A percentile compares a stretch with the other conserved stretches of the same genome.
phyloP scores from a whole-genome alignment of 306 rosid genomes.

The Erythrophleum fordii region DNA sequence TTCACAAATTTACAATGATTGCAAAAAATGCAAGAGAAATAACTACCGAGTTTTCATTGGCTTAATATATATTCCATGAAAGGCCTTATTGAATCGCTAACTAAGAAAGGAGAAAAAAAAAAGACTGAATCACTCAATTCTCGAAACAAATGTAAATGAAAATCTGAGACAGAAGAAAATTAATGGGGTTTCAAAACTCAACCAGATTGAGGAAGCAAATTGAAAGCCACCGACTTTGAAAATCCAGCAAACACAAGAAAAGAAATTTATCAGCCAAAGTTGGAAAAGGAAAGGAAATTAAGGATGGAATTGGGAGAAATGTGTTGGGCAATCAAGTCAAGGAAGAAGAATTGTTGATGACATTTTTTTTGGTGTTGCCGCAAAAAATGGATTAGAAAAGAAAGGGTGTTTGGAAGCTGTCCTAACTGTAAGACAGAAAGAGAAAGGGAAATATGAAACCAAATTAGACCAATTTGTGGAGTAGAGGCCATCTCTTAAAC shows the following conservation, averaged over 20 bases:
- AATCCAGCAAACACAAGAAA: conserved; percentile 25
- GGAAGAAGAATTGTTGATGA: conserved; percentile 39
- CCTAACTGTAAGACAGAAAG: conserved; percentile 2
- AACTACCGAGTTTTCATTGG: conserved; percentile 14
- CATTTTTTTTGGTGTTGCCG: conserved; percentile 47
- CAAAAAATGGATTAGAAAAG: conserved; percentile 40
- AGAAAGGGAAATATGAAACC: conserved; percentile 21
- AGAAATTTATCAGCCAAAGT: not conserved
- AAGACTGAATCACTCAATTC: not conserved
- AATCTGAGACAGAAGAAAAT: not conserved
- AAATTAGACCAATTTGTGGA: conserved; percentile 38
- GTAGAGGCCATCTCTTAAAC: conserved; percentile 34
- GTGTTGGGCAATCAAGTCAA: conserved; percentile 31
- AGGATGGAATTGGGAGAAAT: conserved; percentile 30
- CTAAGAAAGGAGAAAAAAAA: not conserved
- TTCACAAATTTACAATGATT: conserved; percentile 7
- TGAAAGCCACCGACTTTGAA: conserved; percentile 35
- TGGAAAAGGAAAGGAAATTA: conserved; percentile 25
- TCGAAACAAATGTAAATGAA: conserved; percentile 1
- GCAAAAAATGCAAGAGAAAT: not conserved
- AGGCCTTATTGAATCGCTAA: not conserved
- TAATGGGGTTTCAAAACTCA: conserved; percentile 29
- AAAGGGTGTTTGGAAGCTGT: conserved; percentile 27
- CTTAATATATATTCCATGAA: not conserved
- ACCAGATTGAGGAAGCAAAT: not conserved